phyloP scores from a whole-genome alignment of 352 stramenopile genomes.

The Phytophthora colocasiae region DNA sequence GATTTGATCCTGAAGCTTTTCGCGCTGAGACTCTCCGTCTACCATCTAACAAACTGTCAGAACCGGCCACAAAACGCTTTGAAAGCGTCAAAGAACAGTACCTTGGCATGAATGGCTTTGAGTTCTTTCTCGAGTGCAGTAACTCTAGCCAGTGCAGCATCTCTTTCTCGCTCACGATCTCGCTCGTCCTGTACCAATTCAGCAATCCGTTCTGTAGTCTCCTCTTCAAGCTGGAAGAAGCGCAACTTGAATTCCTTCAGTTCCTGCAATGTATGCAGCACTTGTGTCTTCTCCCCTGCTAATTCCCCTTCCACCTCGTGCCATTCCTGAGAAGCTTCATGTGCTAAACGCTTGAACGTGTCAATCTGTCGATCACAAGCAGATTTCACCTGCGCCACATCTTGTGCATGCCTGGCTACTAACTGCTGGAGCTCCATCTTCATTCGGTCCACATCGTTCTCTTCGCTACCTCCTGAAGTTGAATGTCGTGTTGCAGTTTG shows the following conservation, averaged over 20 bases:
- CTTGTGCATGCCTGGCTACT: slow-evolving; percentile 50
- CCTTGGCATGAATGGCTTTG: slow-evolving; percentile 46
- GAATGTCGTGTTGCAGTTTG: slow-evolving; percentile 30
- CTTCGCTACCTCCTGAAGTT: not conserved
- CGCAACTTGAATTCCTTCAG: slow-evolving; percentile 81
- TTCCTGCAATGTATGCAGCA: slow-evolving; percentile 60
- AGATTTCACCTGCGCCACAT: slow-evolving; percentile 50
- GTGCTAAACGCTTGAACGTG: slow-evolving; percentile 68
- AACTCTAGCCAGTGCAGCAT: slow-evolving; percentile 25
- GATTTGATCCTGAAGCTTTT: slow-evolving; percentile 50
- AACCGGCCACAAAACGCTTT: not conserved
- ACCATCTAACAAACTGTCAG: slow-evolving; percentile 34
- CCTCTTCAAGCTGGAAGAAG: slow-evolving; percentile 68
- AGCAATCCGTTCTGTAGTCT: slow-evolving; percentile 65
- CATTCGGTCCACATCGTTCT: slow-evolving; percentile 32
- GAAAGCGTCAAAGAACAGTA: not conserved
- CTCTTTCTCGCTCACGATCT: slow-evolving; percentile 54
- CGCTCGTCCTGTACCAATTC: slow-evolving; percentile 69
- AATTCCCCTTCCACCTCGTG: slow-evolving; percentile 74
- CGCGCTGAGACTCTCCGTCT: slow-evolving; percentile 36
- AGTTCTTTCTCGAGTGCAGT: slow-evolving; percentile 42
- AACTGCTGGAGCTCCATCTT: slow-evolving; percentile 38
- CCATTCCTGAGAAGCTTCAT: slow-evolving; percentile 73
- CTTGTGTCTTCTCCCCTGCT: slow-evolving; percentile 60
- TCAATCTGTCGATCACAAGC: slow-evolving; percentile 68